A percentile compares a stretch with the other conserved stretches of the same genome.
Evolutionary conservation across 2,329 filamentous ascomycete genomes (phyloP).

Genomic region (Neopestalotiopsis sp.): DNA sequence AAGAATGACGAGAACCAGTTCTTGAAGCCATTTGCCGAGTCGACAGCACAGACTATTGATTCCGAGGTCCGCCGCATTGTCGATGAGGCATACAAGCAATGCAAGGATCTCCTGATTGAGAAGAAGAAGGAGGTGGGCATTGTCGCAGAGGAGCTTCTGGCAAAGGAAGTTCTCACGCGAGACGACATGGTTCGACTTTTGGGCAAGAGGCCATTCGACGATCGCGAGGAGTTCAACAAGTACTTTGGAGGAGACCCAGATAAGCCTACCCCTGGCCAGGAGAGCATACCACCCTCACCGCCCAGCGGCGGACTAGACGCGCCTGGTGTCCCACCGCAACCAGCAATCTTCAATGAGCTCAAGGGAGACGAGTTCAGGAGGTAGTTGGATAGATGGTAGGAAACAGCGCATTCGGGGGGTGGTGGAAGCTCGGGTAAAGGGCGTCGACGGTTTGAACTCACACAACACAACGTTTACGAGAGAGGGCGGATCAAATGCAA

Average conservation of each 20-base stretch:
- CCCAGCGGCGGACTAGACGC: conserved; percentile 50
- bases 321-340: conserved; percentile 32
- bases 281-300: conserved; percentile 63
- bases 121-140: conserved; percentile 90
- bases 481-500: neutral
- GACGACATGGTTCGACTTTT: conserved; percentile 93
- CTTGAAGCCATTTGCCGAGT: conserved; percentile 94
- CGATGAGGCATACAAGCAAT: conserved; percentile 90
- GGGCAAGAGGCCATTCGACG: conserved; percentile 82
- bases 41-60: conserved; percentile 92
- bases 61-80: conserved; percentile 89
- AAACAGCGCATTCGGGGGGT: neutral
- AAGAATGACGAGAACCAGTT: conserved; percentile 81
- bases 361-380: conserved; percentile 30
- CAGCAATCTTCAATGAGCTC: conserved; percentile 32
- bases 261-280: conserved; percentile 47
- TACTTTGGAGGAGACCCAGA: conserved; percentile 73
- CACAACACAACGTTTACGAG: conserved; percentile 2
- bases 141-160: conserved; percentile 89
- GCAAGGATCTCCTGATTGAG: conserved; percentile 78
- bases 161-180: conserved; percentile 87
- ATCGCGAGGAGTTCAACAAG: conserved; percentile 88
- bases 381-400: neutral
- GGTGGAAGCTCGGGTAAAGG: conserved; percentile 12
- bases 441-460: conserved; percentile 11